Percentiles rank a stretch among this genome's conserved stretches.
phyloP scores from a whole-genome alignment of 345 rosid species.

The Mercurialis annua region DNA sequence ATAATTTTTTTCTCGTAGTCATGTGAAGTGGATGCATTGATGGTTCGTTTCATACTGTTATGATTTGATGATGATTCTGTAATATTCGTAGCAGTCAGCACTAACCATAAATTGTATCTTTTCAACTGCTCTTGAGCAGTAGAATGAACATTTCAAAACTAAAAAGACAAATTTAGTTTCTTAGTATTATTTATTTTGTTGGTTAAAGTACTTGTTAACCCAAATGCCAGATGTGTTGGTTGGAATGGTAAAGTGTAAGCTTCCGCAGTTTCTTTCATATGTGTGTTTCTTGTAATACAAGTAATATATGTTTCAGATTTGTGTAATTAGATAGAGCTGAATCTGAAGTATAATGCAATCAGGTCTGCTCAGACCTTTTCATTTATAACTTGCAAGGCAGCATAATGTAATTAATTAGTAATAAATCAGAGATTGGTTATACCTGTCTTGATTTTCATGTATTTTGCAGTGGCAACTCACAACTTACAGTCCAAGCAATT shows the following conservation, averaged over 20 bases:
- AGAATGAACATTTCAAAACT: too few species aligned
- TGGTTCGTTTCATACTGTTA: background rate
- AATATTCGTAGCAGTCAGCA: too few species aligned
- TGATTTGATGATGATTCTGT: background rate
- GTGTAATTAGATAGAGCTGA: background rate
- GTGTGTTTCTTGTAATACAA: background rate
- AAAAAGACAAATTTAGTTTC: too few species aligned
- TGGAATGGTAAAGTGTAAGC: too few species aligned
- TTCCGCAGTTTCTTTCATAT: too few species aligned
- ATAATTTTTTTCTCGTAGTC: background rate
- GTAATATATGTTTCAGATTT: background rate
- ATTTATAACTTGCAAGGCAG: constrained; percentile 18
- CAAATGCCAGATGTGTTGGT: too few species aligned
- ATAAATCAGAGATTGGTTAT: background rate
- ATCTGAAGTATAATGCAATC: background rate
- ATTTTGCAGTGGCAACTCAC: constrained; percentile 1
- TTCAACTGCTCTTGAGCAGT: too few species aligned
- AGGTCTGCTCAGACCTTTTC: background rate
- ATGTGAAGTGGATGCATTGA: background rate
- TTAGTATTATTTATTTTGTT: too few species aligned
- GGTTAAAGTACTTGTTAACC: too few species aligned
- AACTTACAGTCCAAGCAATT: background rate
- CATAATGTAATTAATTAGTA: background rate
- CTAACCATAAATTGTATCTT: too few species aligned
- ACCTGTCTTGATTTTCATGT: constrained; percentile 11